Base-by-base conservation (phyloP, 169 alveolate genomes). In the Cystoisospora suis region DNA sequence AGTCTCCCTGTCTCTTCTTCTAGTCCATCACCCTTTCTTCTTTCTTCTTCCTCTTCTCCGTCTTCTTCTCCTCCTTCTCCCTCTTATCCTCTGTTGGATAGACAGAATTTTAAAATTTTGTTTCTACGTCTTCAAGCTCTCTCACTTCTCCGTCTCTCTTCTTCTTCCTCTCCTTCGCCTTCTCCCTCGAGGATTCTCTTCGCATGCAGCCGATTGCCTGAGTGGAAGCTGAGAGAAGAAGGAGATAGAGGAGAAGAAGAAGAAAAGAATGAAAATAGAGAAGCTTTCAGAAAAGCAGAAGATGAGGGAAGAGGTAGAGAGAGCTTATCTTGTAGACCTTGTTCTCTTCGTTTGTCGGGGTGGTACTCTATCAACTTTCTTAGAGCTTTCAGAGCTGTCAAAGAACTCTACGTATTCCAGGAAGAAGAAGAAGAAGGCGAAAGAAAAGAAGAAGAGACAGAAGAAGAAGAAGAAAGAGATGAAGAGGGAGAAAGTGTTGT, bases 201-300 rank as follows among this genome's bases (percentile, higher is more conserved):
- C 42, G 77, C 77, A 12, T 65, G 77, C 77, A 65, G 15, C n/a
- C 77, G 77, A 15, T 44, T 65, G 42, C 77, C 77, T 1, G 77
- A 65, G 4, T 2, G 23, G 6, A 12, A 20, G n/a, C 61, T 12
- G 61, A 49, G 61, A 49, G 61, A 49, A 49, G 61, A 49, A 49
- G n/a, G 61, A 49, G 61, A 49, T 12, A 20, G 20, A 49, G 61
- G n/a, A 20, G 61, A 49, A 20, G 65, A 53, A 53, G 65, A 9
- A 53, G 65, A 53, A 53, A 53, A 20, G 72, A 9, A 58, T 27
- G 72, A 9, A 58, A 9, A 7, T 1, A 29, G 3, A 58, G 72
- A 58, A 58, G 12, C 23, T 27, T 7, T 29, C 23, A 34, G 29
- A 58, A 34, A 9, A 58, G n/a, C n/a, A 53, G 72, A 58, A 9